Evolutionary conservation across 2,329 filamentous ascomycete genomes (phyloP).

Genomic region (Dothistroma septosporum): DNA sequence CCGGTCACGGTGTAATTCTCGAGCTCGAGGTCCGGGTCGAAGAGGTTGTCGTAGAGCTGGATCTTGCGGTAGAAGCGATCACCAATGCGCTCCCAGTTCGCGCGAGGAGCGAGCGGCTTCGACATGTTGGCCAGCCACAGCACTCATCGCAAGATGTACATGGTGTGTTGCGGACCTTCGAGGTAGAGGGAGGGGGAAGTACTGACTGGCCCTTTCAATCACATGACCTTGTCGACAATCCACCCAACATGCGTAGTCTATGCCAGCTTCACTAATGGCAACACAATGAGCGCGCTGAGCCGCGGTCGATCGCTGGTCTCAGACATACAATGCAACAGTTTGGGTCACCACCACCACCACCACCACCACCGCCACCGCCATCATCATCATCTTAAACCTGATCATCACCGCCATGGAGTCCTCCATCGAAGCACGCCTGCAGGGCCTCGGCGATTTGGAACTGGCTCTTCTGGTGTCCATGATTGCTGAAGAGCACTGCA

Average conservation of each 20-base stretch:
- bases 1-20: slow-evolving; percentile 91
- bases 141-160: not conserved
- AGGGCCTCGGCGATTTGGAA: slow-evolving; percentile 79
- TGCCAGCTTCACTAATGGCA: too few relatives aligned
- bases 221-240: too few relatives aligned
- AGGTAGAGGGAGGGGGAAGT: not conserved
- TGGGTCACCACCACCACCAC: too few relatives aligned
- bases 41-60: slow-evolving; percentile 87
- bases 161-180: not conserved
- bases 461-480: slow-evolving; percentile 80
- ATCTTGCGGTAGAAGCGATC: slow-evolving; percentile 94
- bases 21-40: slow-evolving; percentile 87
- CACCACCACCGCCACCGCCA: not conserved
- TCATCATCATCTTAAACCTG: not conserved
- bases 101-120: slow-evolving; percentile 72
- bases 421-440: slow-evolving; percentile 52
- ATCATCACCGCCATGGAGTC: slow-evolving; percentile 14
- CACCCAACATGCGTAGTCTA: too few relatives aligned
- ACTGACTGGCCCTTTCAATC: too few relatives aligned
- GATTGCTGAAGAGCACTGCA: slow-evolving; percentile 77
- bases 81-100: slow-evolving; percentile 91
- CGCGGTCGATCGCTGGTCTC: too few relatives aligned
- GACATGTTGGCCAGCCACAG: slow-evolving; percentile 33
- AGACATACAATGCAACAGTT: too few relatives aligned
- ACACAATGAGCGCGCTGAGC: too few relatives aligned